A percentile compares a stretch with the other conserved stretches of the same genome.
phyloP scores from a whole-genome alignment of 169 alveolate genomes.

The Cryptosporidium parvum region DNA sequence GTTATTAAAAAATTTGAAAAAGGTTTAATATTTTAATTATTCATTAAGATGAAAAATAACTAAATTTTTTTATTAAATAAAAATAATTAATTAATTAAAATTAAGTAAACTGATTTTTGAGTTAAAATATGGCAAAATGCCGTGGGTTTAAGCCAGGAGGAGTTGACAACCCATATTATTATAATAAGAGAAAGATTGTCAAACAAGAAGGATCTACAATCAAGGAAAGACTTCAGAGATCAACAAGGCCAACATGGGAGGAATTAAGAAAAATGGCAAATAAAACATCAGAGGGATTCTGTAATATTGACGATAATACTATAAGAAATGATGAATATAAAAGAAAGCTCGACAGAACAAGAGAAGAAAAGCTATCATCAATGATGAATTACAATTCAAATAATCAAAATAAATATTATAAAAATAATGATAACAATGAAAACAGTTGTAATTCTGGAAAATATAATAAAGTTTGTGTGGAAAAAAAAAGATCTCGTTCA shows the following conservation, averaged over 20 bases:
- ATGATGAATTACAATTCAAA: slow-evolving; percentile 17
- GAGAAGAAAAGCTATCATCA: slow-evolving; percentile 51
- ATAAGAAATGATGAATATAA: slow-evolving; percentile 41
- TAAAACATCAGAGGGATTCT: slow-evolving; percentile 4
- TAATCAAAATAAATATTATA: neutral
- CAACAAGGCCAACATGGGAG: slow-evolving; percentile 76
- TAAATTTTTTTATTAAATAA: neutral
- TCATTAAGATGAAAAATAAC: neutral
- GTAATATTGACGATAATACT: neutral
- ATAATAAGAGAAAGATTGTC: slow-evolving; percentile 25
- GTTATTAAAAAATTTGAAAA: neutral
- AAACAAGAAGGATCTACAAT: slow-evolving; percentile 52
- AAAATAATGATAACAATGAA: neutral
- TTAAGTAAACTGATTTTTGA: neutral
- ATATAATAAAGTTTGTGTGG: neutral
- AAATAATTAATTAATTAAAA: neutral
- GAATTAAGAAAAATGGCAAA: slow-evolving; percentile 42
- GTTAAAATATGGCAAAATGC: slow-evolving; percentile 51
- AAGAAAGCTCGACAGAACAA: slow-evolving; percentile 25
- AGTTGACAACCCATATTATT: slow-evolving; percentile 54
- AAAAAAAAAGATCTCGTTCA: slow-evolving; percentile 43
- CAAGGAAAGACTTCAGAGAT: slow-evolving; percentile 54
- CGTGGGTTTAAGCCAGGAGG: slow-evolving; percentile 77
- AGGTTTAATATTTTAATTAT: slow-evolving; percentile 1
- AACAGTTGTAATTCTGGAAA: neutral